These are phyloP conservation scores for Solanum pinnatisectum DNA, from an alignment of 257 asterid genomes.

Conservation along the genomic window DNA sequence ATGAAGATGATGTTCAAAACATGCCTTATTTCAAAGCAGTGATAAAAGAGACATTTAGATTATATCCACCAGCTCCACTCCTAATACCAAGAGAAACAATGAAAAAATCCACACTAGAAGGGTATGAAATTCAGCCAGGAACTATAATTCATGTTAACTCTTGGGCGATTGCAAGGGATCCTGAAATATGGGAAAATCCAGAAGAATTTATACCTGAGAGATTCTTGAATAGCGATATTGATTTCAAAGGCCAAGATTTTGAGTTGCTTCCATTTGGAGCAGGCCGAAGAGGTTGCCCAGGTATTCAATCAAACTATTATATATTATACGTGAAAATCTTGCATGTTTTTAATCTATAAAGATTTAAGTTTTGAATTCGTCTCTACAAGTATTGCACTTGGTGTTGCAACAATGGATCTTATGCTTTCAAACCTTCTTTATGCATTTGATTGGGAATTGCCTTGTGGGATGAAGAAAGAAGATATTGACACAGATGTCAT, in stretches of 20 bases:
- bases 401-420: not conserved
- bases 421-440: not conserved
- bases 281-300: not conserved
- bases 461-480: not conserved
- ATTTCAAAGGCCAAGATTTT: not conserved
- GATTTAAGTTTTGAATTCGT: too few relatives aligned
- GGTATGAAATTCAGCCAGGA: too few relatives aligned
- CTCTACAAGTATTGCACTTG: not conserved
- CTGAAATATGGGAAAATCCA: not conserved
- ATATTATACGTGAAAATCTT: too few relatives aligned
- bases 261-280: not conserved
- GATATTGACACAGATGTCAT: not conserved
- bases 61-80: not conserved
- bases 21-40: too few relatives aligned
- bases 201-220: not conserved
- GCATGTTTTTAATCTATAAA: too few relatives aligned
- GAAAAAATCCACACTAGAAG: not conserved
- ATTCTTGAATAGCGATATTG: not conserved
- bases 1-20: not conserved
- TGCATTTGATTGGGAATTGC: not conserved
- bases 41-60: not conserved
- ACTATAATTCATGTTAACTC: too few relatives aligned
- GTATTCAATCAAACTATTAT: too few relatives aligned
- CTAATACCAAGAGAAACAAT: not conserved
- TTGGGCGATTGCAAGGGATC: too few relatives aligned